Base-by-base conservation (phyloP, 345 rosid genomes). In the Moricandia arvensis region DNA sequence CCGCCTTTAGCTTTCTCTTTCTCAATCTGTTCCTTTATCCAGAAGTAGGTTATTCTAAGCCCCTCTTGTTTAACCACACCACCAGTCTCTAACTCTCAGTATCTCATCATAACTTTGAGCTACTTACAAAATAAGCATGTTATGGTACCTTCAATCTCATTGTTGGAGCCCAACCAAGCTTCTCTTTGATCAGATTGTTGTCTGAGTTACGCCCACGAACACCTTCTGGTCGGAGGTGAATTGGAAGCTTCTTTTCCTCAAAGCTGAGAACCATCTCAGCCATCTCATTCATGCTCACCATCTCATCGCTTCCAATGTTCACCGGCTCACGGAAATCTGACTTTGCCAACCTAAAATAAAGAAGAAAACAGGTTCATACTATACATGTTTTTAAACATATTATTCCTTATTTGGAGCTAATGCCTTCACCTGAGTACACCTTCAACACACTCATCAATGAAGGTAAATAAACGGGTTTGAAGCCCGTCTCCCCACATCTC, bases 401-500 rank as follows among this genome's bases (percentile, higher is more conserved):
- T 17, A 34, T 6, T 0, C 5, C 16, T 37, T 10, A 38, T 38
- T 10, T 38, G 45, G 41, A 38, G 45, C 45, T 38, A 38, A 38
- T 58, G 72, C 7, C 29, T 70, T 79, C 78, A 92, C 98, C 97
- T 87, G 59, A 92, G 94, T 6, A 95, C 98, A 74, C 99, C 98
- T 81, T 95, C 99, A 8, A 95, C 97, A 7, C 99, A 92, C 76
- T 95, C 99, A 87, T 95, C 99, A 12, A 92, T 90, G 85, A 95
- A 90, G 75, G 99, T 95, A 80, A 95, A 95, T 18, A 97, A 91
- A 49, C 97, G 92, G 58, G 97, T 92, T 41, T 92, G 97, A 69
- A 86, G 86, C 59, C 99, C 97, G 63, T 95, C 99, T 74, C 99
- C 99, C 99, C 99, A 95, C 97, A 95, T 92, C 93, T 92, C 97